Conservation (phyloP, 306 rosid genomes). For the Prunus fruticosa region DNA sequence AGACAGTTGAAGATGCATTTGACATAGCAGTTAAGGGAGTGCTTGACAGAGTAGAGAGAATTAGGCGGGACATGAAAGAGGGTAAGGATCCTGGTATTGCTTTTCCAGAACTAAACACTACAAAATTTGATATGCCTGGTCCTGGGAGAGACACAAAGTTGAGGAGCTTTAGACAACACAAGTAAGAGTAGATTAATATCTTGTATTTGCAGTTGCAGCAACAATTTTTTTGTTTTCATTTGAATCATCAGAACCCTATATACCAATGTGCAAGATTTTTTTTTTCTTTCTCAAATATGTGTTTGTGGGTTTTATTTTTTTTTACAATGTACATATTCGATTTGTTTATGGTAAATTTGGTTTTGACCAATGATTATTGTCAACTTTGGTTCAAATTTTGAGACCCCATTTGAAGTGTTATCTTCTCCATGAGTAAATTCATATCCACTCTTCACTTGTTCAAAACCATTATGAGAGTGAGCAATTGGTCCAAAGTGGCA, state of each 20-base stretch:
- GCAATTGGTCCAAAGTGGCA: no score
- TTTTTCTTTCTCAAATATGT: no score
- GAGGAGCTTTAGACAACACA: not conserved
- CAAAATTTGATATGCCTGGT: not conserved
- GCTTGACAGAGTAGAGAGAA: constrained; percentile 36
- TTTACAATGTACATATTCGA: no score
- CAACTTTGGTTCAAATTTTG: no score
- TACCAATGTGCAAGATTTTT: no score
- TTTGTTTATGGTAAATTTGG: no score
- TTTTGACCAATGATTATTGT: no score
- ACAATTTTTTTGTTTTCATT: not conserved
- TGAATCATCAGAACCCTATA: not conserved
- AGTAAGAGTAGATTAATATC: not conserved
- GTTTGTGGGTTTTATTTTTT: no score
- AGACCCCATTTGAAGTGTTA: no score
- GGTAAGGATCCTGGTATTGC: constrained; percentile 8
- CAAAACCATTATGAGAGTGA: no score
- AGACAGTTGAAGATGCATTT: constrained; percentile 49
- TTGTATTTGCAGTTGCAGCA: not conserved
- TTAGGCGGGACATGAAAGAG: constrained; percentile 17
- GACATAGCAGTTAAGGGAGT: constrained; percentile 51
- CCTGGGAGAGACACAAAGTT: not conserved
- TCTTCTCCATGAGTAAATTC: no score
- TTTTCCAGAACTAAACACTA: not conserved
- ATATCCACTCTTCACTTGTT: no score